Base-by-base conservation (phyloP, 2,329 filamentous ascomycete genomes). In the Fusarium incarnatum region DNA sequence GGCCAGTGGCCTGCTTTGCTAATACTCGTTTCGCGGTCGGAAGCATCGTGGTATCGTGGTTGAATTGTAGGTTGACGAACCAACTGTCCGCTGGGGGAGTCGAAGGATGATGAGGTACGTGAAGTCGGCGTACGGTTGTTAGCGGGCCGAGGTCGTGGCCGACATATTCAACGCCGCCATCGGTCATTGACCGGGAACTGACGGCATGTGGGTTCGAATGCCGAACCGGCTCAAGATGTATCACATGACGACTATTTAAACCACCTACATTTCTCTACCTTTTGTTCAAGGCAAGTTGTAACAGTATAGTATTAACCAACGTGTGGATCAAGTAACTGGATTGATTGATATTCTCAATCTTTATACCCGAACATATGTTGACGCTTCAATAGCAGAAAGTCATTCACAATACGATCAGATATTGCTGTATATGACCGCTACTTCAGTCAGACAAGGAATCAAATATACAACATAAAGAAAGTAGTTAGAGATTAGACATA, bases 111-210 rank as follows among this genome's bases (percentile, higher is more conserved):
- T 40, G 54, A 57, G 64, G 49, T n/a, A 23, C 34, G 56, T 49
- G 37, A 60, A 64, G 65, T 65, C 73, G 71, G 71, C 70, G 69
- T 34, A 70, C 79, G 80, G 80, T 68, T 81, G 76, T 74, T 77
- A 64, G 76, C 79, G 80, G 80, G 78, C 80, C 80, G 80, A 81
- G 80, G 79, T 75, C 67, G 59, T 66, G 55, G 67, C 73, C 64
- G 60, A 73, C 53, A 68, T 68, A 54, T 49, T 57, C 41, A 66
- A 37, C 67, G 67, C 74, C 74, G 73, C 68, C 74, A 76, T 75
- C 74, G 74, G 73, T 70, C 70, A 67, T 56, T 70, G 55, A 63
- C 72, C 71, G 73, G 70, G 71, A 74, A 72, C 66, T 54, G 54
- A 59, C 58, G 66, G 72, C 63, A 67, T 71, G 53, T 55, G 42